Percentiles rank a stretch among this genome's conserved stretches.
phyloP scores from a whole-genome alignment of 139 green algal species.

The Tetradesmus lagerheimii region DNA sequence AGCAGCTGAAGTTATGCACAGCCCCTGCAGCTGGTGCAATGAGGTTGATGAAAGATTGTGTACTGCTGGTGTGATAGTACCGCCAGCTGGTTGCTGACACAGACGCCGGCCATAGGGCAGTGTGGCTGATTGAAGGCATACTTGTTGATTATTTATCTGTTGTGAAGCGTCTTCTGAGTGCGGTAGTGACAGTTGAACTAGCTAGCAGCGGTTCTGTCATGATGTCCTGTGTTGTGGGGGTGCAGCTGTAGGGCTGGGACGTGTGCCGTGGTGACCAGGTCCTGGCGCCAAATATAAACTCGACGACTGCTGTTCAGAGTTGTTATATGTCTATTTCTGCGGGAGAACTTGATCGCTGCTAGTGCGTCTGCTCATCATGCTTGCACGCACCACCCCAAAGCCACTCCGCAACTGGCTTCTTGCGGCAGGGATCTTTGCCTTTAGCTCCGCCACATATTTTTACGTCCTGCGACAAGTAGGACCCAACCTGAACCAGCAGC shows the following conservation, averaged over 20 bases:
- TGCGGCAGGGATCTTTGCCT: slow-evolving; percentile 50
- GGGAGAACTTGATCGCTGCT: background rate
- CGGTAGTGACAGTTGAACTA: too few species aligned
- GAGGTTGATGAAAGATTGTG: too few species aligned
- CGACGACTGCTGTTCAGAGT: too few species aligned
- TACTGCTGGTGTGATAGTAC: too few species aligned
- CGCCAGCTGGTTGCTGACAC: too few species aligned
- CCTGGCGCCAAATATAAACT: background rate
- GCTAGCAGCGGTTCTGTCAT: background rate
- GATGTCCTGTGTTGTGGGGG: background rate
- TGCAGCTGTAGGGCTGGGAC: background rate
- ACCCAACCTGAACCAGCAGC: slow-evolving; percentile 64
- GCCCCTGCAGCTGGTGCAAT: too few species aligned
- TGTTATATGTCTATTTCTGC: too few species aligned
- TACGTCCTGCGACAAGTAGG: slow-evolving; percentile 56
- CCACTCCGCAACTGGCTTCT: slow-evolving; percentile 61
- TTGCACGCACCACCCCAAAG: background rate
- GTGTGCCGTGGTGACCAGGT: background rate
- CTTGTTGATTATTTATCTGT: too few species aligned
- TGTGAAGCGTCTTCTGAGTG: too few species aligned
- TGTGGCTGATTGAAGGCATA: background rate
- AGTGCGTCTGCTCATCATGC: background rate
- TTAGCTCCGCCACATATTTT: slow-evolving; percentile 64
- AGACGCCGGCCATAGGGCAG: too few species aligned
- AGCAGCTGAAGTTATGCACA: too few species aligned